Evolutionary conservation across 495 filamentous ascomycete species (phyloP), one percentile per base, ranked within the genome.

Genomic region (Pseudevernia furfuracea): DNA sequence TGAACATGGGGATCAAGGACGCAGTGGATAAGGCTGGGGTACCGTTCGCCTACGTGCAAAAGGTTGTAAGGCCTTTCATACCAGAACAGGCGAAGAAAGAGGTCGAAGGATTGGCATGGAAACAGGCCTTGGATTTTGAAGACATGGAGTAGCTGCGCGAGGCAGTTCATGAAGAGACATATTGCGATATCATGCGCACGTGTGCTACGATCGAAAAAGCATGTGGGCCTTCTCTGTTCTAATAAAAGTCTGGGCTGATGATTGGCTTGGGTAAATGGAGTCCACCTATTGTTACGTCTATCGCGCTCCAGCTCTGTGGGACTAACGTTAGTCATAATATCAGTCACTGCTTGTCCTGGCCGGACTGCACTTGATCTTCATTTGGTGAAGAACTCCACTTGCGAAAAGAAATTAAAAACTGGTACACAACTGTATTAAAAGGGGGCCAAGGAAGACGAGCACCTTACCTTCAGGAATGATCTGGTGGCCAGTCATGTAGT

Each of bases 1-100:
- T 90, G 80, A 90, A 90, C 70, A 76, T 74, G 62, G 88, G 84
- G 9, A 81, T 90, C 68, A 66, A 71, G 60, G 87, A 91, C 76
- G 85, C 84, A 8, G 64, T 82, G 60, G n/a, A 52, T 15, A 69
- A 64, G 32, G 69, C 81, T 66, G 87, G 86, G 17, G 74, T 90
- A 66, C 81, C 85, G 32, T 60, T 67, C 64, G 63, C 67, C 36
- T 90, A 85, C 76, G 77, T 87, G 58, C 74, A 82, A 30, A 74
- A 74, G 66, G 81, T 84, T 39, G 73, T 90, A 66, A 78, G 87
- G 70, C 72, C 68, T 62, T 86, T 77, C 70, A 85, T 89, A 69
- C 83, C 77, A 15, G 69, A 44, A 58, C 37, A 69, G 49, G 60
- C 52, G 11, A 39, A 19, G n/a, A 48, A 59, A 48, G 59, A 53